These are phyloP conservation scores for Aechmea fasciata DNA, from an alignment of 176 grass and related monocot genomes.

Conservation along the genomic window DNA sequence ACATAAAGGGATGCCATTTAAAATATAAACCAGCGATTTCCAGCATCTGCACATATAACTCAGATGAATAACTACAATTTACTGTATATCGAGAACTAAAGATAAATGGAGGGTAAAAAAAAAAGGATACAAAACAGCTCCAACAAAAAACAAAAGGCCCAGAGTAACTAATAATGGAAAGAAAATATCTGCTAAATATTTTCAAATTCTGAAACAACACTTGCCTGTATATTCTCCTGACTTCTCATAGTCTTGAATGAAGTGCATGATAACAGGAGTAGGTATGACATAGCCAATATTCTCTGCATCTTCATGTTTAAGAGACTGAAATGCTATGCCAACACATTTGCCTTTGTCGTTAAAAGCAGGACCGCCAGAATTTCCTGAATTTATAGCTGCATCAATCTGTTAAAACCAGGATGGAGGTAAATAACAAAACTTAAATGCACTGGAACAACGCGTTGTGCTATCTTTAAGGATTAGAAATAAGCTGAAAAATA, in stretches of 20 bases:
- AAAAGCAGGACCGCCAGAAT: slow-evolving; percentile 93
- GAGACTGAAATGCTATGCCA: slow-evolving; percentile 98
- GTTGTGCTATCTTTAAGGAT: not conserved
- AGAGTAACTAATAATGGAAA: not conserved
- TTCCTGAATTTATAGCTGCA: slow-evolving; percentile 97
- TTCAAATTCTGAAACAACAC: not conserved
- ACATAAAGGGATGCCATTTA: too few species aligned
- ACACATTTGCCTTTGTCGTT: slow-evolving; percentile 83
- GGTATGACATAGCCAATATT: slow-evolving; percentile 99
- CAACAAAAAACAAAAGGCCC: not conserved
- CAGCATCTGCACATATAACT: too few species aligned
- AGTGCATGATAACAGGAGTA: slow-evolving; percentile 88
- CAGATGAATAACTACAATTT: too few species aligned
- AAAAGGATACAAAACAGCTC: too few species aligned
- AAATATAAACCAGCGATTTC: too few species aligned
- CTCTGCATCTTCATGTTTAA: slow-evolving; percentile 98
- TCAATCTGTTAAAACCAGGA: slow-evolving; percentile 72
- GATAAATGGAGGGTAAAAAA: not conserved
- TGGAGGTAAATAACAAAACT: not conserved
- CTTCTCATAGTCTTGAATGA: slow-evolving; percentile 91
- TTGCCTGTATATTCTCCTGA: slow-evolving; percentile 69
- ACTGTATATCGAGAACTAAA: too few species aligned
- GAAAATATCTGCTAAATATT: not conserved
- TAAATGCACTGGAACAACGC: not conserved
- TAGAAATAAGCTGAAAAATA: not conserved